A percentile compares a stretch with the other conserved stretches of the same genome.
Conservation (phyloP, 1,139 yeast species). For the Yarrowia galli region DNA sequence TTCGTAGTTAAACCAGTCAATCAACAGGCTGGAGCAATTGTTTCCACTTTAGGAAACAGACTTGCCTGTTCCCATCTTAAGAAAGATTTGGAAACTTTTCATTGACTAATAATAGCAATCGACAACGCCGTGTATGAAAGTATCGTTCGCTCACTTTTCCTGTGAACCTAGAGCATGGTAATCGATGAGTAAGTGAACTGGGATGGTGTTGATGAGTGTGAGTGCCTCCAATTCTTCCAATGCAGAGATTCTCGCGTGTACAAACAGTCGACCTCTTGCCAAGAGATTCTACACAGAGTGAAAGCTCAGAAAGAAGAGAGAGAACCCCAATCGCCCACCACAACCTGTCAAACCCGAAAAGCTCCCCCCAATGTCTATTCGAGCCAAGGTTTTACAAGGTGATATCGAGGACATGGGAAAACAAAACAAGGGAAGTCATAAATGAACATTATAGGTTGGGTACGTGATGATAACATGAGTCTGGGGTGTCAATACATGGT, state of each 20-base stretch:
- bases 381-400: not conserved
- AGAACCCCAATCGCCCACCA: too few relatives aligned
- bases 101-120: not conserved
- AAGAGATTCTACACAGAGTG: too few relatives aligned
- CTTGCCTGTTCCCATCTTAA: not conserved
- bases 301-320: too few relatives aligned
- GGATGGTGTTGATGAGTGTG: too few relatives aligned
- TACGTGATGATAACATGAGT: not conserved
- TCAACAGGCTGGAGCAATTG: not conserved
- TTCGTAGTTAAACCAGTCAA: not conserved
- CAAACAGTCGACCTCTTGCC: too few relatives aligned
- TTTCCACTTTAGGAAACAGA: not conserved
- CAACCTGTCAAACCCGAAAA: too few relatives aligned
- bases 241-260: too few relatives aligned
- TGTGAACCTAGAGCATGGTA: not conserved
- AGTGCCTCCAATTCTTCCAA: too few relatives aligned
- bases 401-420: not conserved
- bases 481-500: not conserved
- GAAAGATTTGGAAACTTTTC: not conserved
- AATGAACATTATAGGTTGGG: conserved; percentile 1
- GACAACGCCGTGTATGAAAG: not conserved
- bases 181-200: not conserved
- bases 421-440: not conserved
- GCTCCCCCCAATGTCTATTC: not conserved
- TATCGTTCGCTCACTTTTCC: not conserved